Base-by-base conservation (phyloP, 768 basidiomycete species). In the Collybia nuda region DNA sequence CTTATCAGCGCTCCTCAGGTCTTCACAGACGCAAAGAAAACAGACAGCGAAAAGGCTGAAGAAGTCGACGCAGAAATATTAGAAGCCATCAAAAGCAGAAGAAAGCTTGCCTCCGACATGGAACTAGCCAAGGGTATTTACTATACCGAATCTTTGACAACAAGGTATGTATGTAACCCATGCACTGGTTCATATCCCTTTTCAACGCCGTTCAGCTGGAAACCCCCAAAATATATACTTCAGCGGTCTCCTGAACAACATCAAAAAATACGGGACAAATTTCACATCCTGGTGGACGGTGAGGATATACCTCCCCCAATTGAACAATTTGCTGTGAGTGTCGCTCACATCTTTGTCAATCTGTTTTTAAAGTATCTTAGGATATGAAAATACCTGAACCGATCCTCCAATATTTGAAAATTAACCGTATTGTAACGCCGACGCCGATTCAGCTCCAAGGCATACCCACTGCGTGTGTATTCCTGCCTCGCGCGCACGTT, bases 391-490 rank as follows among this genome's bases (percentile, higher is more conserved):
- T 99, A n/a, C 97, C 96, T 6, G 80, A 80, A 36, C 78, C 86
- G 2, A 83, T 98, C 39, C 71, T 98, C 7, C 81, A 90, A 51
- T 88, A 87, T 66, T 78, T 99, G 42, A 88, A 85, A 66, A 78
- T 82, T 26, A 93, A 94, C 51, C 86, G 90, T 41, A 99, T 99
- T 62, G 76, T 76, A 2, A 75, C 74, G 32, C 97, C 97, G 0
- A 94, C 97, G 2, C 97, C 97, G 1, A 99, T 99, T 60, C 97
- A 99, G 66, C 75, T 98, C 15, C 97, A 98, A 70, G 97, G 97
- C 19, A 87, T 99, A 50, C 95, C 97, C 2, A 89, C 90, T 45
- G 97, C 93, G 90, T 94, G 71, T 59, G 90, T 62, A n/a, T 12
- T 29, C 56, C 21, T 42, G 18, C 12, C 35, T 35, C 19, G 28